Evolutionary conservation across 1,139 yeast genomes (phyloP), one percentile per base, ranked within the genome.

Genomic region (Spencermartinsiella ligniputridi): DNA sequence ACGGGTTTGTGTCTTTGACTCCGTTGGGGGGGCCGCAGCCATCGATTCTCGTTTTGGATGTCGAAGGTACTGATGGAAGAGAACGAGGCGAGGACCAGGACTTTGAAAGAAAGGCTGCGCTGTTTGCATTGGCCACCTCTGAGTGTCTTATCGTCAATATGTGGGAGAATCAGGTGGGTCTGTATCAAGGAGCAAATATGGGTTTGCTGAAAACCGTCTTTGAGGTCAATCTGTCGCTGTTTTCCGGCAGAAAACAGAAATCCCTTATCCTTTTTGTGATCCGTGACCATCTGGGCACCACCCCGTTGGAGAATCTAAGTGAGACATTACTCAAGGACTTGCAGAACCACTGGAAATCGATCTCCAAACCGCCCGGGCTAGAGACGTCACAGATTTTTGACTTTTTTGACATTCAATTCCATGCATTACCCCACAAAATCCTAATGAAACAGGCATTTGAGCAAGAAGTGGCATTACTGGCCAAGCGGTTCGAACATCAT

Each of bases 11-110:
- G 19, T 47, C 51, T 35, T 42, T 52, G 3, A 27, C 32, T 6
- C 32, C 32, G 5, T 15, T 15, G 5, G 13, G 4, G 15, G 32
- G 15, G 12, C 15, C 8, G 5, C 15, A 9, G 15, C 37, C 48
- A n/a, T 52, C 52, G 36, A 70, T 89, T n/a, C 76, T 89, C 54
- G 95, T 92, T 2, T 75, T 92, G 78, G 98, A 92, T 62, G 97
- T 92, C 16, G 98, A 92, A 67, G 98, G 98, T 38, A 89, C 97
- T 1, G 98, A 92, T 67, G 98, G 98, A 39, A 76, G 97, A 52
- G 98, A 92, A 66, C 76, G 97, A 47, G 98, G 98, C 13, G 98
- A 92, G 57, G 98, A 92, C 64, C 97, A 92, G 64, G 98, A 92
- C 64, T 92, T 92, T 65, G 98, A 92, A 66, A 76, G 98, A 48